phyloP scores from a whole-genome alignment of 805 yeast genomes.

The Candida coleopterorum region DNA sequence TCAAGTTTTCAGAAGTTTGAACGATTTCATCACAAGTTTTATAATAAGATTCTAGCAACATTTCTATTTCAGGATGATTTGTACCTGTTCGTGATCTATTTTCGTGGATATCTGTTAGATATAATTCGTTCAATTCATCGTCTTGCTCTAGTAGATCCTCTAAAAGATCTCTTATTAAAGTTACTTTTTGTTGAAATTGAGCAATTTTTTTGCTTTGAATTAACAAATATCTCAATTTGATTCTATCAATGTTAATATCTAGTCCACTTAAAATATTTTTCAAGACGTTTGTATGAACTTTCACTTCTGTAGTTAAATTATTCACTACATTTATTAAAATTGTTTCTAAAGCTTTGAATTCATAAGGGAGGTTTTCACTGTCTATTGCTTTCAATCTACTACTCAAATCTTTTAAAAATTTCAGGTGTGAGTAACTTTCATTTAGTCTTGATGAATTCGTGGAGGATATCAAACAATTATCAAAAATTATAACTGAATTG shows the following conservation, averaged over 20 bases:
- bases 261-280: constrained; percentile 69
- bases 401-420: constrained; percentile 41
- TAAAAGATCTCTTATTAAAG: constrained; percentile 73
- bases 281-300: constrained; percentile 73
- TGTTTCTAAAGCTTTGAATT: constrained; percentile 85
- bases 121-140: constrained; percentile 78
- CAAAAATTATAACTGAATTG: constrained; percentile 50
- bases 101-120: constrained; percentile 57
- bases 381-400: constrained; percentile 31
- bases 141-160: constrained; percentile 86
- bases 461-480: constrained; percentile 10
- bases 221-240: constrained; percentile 69
- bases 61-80: constrained; percentile 84
- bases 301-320: constrained; percentile 80
- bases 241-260: constrained; percentile 78
- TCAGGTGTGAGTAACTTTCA: constrained; percentile 39
- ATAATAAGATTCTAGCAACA: constrained; percentile 85
- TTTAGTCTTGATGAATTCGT: constrained; percentile 36
- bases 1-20: constrained; percentile 74
- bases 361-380: constrained; percentile 61
- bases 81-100: constrained; percentile 46
- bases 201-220: constrained; percentile 81
- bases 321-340: constrained; percentile 76
- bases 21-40: constrained; percentile 91
- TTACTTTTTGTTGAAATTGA: constrained; percentile 79